Base-by-base conservation (phyloP, 2,329 filamentous ascomycete species). In the Aspergillus quadrilineatus region DNA sequence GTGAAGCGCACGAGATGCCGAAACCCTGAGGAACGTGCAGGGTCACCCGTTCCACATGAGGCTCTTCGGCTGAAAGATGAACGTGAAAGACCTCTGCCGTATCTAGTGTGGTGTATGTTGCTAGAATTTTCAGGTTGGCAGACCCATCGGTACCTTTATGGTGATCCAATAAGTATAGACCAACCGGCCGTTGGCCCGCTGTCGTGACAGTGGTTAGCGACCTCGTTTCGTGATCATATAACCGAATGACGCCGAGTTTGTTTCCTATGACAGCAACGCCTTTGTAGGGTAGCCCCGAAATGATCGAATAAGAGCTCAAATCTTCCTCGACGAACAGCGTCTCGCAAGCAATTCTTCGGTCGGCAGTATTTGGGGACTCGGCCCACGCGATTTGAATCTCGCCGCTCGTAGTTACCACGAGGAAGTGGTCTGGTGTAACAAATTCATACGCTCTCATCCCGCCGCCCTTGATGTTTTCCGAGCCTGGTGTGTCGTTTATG, bases 1-100 rank as follows among this genome's bases (percentile, higher is more conserved):
- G 65, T 15, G 69, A 68, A 53, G 80, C 80, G 60, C 80, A 81
- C 15, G 82, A 83, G 12, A 85, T 76, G 2, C 77, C 67, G 52
- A 85, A 83, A 4, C 73, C 75, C 2, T 74, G 62, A 4, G 79
- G 77, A 5, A 78, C 32, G 66, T 58, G 47, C 56, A 75, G 55
- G 7, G 60, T 60, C 44, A 57, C 49, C 12, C 29, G 61, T 17
- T 65, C 53, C 29, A 67, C 54, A 65, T 89, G 86, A 14, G 60
- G 60, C 43, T 51, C 56, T 26, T 53, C 47, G 29, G 28, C 59
- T 5, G 57, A 56, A 9, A 59, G 39, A 2, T 63, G 60, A 32
- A 69, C 57, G 1, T 56, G 61, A 47, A 74, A 64, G 4, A 75
- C 41, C n/a, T 69, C 68, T 15, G 68, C 64, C n/a, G 64, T 62